Evolutionary conservation across 257 asterid genomes (phyloP).

Genomic region (Solanum dulcamara): DNA sequence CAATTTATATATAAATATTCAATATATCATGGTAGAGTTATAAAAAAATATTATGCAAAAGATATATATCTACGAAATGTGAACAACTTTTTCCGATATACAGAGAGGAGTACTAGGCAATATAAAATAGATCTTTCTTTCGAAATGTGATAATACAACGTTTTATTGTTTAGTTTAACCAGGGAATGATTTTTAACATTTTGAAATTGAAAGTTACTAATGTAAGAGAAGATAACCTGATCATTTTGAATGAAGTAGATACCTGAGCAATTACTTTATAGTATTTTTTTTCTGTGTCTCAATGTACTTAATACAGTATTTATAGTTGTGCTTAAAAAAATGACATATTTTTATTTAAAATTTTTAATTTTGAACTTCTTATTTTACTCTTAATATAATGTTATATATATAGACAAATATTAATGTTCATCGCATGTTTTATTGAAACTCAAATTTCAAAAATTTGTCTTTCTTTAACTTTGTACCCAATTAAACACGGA

Average conservation of each 20-base stretch:
- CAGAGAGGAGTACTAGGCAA: not conserved
- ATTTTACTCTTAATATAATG: not conserved
- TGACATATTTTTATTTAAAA: not conserved
- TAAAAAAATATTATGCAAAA: not conserved
- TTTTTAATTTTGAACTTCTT: not conserved
- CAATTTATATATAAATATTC: not conserved
- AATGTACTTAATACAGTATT: not conserved
- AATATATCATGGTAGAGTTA: not conserved
- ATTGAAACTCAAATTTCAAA: not conserved
- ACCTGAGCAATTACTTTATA: not conserved
- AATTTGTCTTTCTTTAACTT: not conserved
- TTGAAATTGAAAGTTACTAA: not conserved
- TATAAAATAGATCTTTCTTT: not conserved
- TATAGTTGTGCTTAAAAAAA: no score
- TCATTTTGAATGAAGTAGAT: not conserved
- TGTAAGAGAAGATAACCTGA: not conserved
- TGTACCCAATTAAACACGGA: not conserved
- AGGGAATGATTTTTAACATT: not conserved
- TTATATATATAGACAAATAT: no score
- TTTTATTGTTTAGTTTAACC: not conserved
- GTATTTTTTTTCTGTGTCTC: not conserved
- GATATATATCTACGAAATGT: not conserved
- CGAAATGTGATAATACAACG: not conserved
- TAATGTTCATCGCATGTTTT: no score
- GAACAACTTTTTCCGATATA: not conserved